Evolutionary conservation across 2,329 filamentous ascomycete genomes (phyloP).

Genomic region (Dothideomycetidae sp.): DNA sequence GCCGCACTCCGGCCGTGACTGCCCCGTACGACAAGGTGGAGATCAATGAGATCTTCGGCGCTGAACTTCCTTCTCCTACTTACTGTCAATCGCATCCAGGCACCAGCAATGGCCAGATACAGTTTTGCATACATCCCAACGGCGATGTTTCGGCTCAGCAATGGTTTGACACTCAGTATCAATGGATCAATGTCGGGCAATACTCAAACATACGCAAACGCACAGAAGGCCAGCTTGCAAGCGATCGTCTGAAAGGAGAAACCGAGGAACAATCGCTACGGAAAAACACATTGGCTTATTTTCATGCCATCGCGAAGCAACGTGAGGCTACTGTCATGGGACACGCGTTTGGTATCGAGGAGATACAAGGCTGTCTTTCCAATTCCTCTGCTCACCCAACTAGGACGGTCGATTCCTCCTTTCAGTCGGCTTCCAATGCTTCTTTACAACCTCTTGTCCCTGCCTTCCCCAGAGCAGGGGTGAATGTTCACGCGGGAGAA

Average conservation of each 20-base stretch:
- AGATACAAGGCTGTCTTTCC: conserved; percentile 19
- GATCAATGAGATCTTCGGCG: conserved; percentile 28
- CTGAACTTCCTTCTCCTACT: conserved; percentile 27
- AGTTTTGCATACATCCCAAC: conserved; percentile 34
- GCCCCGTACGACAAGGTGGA: conserved; percentile 19
- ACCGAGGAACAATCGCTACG: conserved; percentile 21
- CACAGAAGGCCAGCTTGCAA: conserved; percentile 30
- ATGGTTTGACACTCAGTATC: conserved; percentile 27
- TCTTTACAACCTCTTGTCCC: no score
- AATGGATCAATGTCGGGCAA: conserved; percentile 33
- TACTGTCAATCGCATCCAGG: conserved; percentile 23
- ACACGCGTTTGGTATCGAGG: conserved; percentile 18
- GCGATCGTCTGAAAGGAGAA: conserved; percentile 26
- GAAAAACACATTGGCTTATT: conserved; percentile 27
- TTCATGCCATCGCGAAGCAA: conserved; percentile 29
- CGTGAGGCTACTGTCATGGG: conserved; percentile 22
- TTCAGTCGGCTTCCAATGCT: no score
- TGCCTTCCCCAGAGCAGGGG: no score
- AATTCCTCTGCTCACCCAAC: no score
- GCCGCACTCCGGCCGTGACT: conserved; percentile 20
- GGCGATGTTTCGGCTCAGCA: conserved; percentile 34
- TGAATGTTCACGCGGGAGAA: no score
- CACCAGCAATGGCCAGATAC: conserved; percentile 27
- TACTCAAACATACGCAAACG: conserved; percentile 29
- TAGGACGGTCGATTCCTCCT: no score